Evolutionary conservation across 1,139 yeast genomes (phyloP).

Genomic region (Pichia sp.): DNA sequence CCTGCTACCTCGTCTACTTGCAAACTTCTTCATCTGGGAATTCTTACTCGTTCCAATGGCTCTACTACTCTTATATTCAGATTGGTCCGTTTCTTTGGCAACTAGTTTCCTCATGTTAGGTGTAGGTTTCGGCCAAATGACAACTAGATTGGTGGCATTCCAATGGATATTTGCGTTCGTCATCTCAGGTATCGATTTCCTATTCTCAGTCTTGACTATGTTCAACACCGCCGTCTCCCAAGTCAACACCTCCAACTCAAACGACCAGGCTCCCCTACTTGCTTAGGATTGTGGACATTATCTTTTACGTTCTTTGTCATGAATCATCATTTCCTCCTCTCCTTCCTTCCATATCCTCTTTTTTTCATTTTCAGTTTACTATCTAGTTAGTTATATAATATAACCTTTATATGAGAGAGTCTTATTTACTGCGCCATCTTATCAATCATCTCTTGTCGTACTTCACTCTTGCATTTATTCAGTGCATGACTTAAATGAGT

Average conservation of each 20-base stretch:
- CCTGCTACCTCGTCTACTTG: conserved; percentile 56
- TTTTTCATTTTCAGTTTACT: not conserved
- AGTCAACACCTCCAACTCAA: conserved; percentile 5
- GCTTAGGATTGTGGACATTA: conserved; percentile 12
- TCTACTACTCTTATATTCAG: conserved; percentile 52
- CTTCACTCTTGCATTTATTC: conserved; percentile 44
- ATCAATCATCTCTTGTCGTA: conserved; percentile 48
- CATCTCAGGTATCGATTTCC: conserved; percentile 48
- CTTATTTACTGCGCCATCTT: conserved; percentile 54
- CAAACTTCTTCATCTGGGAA: conserved; percentile 73
- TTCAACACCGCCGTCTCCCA: conserved; percentile 26
- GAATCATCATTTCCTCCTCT: not conserved
- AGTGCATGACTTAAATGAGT: conserved; percentile 61
- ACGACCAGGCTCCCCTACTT: conserved; percentile 28
- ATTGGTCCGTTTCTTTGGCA: conserved; percentile 64
- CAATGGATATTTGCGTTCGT: conserved; percentile 80
- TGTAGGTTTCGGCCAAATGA: conserved; percentile 61
- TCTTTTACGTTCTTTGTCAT: not conserved
- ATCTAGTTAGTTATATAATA: not conserved
- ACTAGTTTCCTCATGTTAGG: conserved; percentile 54
- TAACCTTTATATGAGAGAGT: conserved; percentile 23
- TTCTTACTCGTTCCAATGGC: conserved; percentile 58
- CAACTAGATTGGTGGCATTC: conserved; percentile 61
- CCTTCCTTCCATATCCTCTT: not conserved
- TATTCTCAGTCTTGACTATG: conserved; percentile 41